Conservation (phyloP, 2,329 filamentous ascomycete species). For the Penicillium hordei region DNA sequence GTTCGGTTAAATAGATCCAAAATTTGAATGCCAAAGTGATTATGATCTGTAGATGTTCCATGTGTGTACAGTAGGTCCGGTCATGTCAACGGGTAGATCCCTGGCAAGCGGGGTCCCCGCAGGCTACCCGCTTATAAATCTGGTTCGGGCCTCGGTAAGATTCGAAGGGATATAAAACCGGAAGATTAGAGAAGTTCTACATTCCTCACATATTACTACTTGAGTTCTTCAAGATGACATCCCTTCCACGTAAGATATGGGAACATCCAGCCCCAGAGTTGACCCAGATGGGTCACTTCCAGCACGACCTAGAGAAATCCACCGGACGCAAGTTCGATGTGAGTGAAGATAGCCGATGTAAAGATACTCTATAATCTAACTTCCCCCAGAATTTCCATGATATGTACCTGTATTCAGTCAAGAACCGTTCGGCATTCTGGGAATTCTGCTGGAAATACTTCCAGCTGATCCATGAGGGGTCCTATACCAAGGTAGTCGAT, state of each 20-base stretch:
- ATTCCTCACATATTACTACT: neutral
- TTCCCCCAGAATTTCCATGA: conserved; percentile 55
- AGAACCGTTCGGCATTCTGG: conserved; percentile 65
- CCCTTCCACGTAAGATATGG: conserved; percentile 25
- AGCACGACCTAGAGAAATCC: conserved; percentile 16
- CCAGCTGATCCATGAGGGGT: conserved; percentile 63
- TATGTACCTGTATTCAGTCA: conserved; percentile 68
- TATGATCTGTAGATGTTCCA: neutral
- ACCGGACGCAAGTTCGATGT: conserved; percentile 20
- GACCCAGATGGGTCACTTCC: conserved; percentile 24
- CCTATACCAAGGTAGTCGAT: conserved; percentile 63
- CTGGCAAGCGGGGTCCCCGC: neutral
- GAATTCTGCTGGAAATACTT: conserved; percentile 60
- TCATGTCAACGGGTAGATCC: neutral
- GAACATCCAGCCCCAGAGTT: conserved; percentile 27
- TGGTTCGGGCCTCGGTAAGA: conserved; percentile 2
- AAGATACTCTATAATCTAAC: neutral
- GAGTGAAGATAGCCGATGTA: neutral
- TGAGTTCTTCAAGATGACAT: neutral
- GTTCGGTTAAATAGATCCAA: too few relatives aligned
- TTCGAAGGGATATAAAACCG: neutral
- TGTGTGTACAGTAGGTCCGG: neutral
- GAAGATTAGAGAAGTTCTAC: neutral
- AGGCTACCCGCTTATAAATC: neutral
- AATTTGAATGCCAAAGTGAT: too few relatives aligned